Base-by-base conservation (phyloP, 2,329 filamentous ascomycete genomes). In the Dothistroma pini region DNA sequence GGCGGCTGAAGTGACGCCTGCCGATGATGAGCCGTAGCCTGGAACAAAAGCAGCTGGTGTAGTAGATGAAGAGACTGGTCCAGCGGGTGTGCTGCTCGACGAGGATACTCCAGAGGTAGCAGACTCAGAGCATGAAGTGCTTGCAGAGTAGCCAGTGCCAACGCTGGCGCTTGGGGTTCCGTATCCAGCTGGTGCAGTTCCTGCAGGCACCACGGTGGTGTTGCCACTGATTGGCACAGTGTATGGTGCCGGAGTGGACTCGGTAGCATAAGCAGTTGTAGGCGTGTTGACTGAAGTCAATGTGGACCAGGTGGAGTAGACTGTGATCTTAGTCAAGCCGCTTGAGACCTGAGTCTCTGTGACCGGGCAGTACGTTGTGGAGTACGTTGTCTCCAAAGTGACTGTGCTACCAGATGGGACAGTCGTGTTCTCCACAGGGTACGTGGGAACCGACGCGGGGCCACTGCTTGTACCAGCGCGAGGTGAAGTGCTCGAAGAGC, bases 251-350 rank as follows among this genome's bases (percentile, higher is more conserved):
- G 51, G 34, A 4, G 51, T 34, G 38, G 29, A 41, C 22, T 48
- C 34, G 22, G 50, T 54, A 29, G 38, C 50, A 8, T 29, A 12
- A 32, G 47, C 25, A 22, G 25, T 57, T 10, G 55, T 34, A 4
- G 55, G 47, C 22, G 21, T 29, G 31, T 57, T 57, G 44, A 48
- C 44, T 19, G n/a, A 19, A 59, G 76, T 72, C 57, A 71, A 68
- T 12, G 71, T 61, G 32, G 58, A 61, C 35, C 48, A 56, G 11
- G 59, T 61, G 7, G 59, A 44, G 63, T 61, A 57, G 21, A 52
- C 54, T 32, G 44, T 61, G 22, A 51, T 55, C 22, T 58, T 47
- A 4, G 61, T 65, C n/a, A 58, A 56, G 44, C 63, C 63, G 47
- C 59, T 55, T 12, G 51, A 56, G 21, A 59, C 52, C 38, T 55